A percentile compares a stretch with the other conserved stretches of the same genome.
Evolutionary conservation across 306 rosid genomes (phyloP).

Genomic region (Inga oerstediana): DNA sequence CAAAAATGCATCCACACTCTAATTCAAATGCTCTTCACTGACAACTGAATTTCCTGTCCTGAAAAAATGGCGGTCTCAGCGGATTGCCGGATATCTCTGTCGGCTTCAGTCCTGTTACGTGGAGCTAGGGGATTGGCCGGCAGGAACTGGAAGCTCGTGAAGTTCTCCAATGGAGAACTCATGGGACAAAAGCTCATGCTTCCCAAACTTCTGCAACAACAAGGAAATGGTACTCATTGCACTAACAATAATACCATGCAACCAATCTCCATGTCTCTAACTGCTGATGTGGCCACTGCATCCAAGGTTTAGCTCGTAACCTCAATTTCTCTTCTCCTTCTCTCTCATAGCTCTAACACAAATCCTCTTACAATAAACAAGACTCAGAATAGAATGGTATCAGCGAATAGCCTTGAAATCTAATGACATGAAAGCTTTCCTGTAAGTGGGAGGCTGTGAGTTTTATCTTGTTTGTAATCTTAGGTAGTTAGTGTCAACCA

Average conservation of each 20-base stretch:
- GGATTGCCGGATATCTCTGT: constrained; percentile 24
- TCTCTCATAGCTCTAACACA: background rate
- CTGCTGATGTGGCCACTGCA: constrained; percentile 5
- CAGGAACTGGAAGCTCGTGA: background rate
- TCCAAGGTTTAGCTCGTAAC: constrained; percentile 19
- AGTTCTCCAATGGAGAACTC: constrained; percentile 30
- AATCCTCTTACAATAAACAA: background rate
- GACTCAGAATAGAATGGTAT: background rate
- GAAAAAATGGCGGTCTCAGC: constrained; percentile 32
- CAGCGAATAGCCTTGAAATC: too few relatives aligned
- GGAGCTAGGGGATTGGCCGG: constrained; percentile 5
- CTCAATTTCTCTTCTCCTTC: background rate
- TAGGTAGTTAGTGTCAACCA: too few relatives aligned
- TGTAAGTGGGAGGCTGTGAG: too few relatives aligned
- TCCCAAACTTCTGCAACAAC: background rate
- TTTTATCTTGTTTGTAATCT: too few relatives aligned
- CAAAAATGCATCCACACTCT: background rate
- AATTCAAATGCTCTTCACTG: background rate
- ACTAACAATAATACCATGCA: constrained; percentile 8
- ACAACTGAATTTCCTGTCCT: constrained; percentile 1
- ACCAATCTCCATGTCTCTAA: constrained; percentile 25
- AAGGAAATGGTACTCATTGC: background rate
- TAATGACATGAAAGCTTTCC: too few relatives aligned
- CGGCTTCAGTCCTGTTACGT: constrained; percentile 12
- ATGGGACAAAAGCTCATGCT: constrained; percentile 37